Base-by-base conservation (phyloP, 371 early-diverging fungal genomes). In the Synchytrium microbalum region DNA sequence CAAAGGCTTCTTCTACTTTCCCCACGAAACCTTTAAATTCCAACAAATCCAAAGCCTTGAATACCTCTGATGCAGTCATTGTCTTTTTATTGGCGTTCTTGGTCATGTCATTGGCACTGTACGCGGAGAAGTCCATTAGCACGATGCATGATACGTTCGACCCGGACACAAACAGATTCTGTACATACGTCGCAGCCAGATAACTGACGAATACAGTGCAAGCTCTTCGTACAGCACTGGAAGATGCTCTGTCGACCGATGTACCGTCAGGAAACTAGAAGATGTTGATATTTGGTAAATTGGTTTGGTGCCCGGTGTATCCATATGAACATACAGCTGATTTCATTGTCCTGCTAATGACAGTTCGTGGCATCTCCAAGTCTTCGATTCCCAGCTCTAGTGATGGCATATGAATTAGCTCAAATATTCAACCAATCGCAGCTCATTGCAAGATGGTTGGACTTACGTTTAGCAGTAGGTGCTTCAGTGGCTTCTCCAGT, bases 201-300 rank as follows among this genome's bases (percentile, higher is more conserved):
- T 72, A 72, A 58, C 67, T 72, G 28, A 72, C 67, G 54, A 72
- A 72, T 14, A 72, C 73, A 27, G 72, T 72, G 33, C 70, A 66
- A 2, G 68, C 66, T 54, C 69, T 72, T 27, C 64, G 8, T 10
- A 59, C 29, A 10, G 23, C 59, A 31, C 10, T 59, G 13, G 5
- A 19, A 38, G 46, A 5, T 38, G 46, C 46, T 38, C 19, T 38
- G 10, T 38, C 46, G 46, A 19, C 19, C 19, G 46, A 5, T 38
- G 46, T 38, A 10, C 46, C 46, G 19, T 38, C 46, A 5, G 46
- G 46, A 19, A 38, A 55, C 56, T 55, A 55, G 23, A 25, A 55
- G 51, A n/a, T 14, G 14, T n/a, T 51, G 13, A 51, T 55, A n/a
- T 55, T 13, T 55, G 25, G 28, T 25, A 24, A 24, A n/a, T 13